phyloP scores from a whole-genome alignment of 73 alveolate genomes.

The Paramecium octaurelia region DNA sequence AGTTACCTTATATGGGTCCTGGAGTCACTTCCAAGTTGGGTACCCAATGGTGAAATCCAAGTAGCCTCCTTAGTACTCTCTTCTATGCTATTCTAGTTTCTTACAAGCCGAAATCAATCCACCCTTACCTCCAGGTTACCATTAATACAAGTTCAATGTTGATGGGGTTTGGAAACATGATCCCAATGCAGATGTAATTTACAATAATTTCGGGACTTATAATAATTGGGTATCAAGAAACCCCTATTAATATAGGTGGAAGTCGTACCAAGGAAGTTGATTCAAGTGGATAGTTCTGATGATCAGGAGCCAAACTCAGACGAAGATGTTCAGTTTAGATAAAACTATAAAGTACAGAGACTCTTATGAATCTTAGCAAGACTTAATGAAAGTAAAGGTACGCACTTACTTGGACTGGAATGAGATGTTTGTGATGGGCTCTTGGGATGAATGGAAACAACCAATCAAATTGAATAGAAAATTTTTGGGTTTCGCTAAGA shows the following conservation, averaged over 20 bases:
- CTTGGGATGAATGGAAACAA: slow-evolving; percentile 43
- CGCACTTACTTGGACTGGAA: slow-evolving; percentile 8
- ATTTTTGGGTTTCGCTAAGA: not conserved
- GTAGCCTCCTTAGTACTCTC: slow-evolving; percentile 15
- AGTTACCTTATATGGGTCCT: slow-evolving; percentile 2
- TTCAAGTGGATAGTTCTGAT: not conserved
- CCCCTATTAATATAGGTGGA: not conserved
- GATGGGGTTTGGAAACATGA: slow-evolving; percentile 70
- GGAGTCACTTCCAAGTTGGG: slow-evolving; percentile 40
- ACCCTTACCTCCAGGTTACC: slow-evolving; percentile 48
- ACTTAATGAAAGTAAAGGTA: not conserved
- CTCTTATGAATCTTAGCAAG: not conserved
- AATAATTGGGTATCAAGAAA: slow-evolving; percentile 24
- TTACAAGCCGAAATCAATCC: slow-evolving; percentile 32
- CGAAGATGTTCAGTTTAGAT: slow-evolving; percentile 21
- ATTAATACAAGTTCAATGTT: slow-evolving; percentile 60
- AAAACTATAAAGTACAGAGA: not conserved
- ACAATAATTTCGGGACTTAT: slow-evolving; percentile 43
- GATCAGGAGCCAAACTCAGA: slow-evolving; percentile 5
- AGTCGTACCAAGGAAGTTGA: not conserved
- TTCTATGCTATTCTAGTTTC: not conserved
- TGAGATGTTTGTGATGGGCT: slow-evolving; percentile 15
- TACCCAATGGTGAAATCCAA: slow-evolving; percentile 9
- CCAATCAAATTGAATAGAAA: not conserved
- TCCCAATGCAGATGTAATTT: slow-evolving; percentile 31